Evolutionary conservation across 768 basidiomycete species (phyloP).

Genomic region (Hemileccinum rubropunctum): DNA sequence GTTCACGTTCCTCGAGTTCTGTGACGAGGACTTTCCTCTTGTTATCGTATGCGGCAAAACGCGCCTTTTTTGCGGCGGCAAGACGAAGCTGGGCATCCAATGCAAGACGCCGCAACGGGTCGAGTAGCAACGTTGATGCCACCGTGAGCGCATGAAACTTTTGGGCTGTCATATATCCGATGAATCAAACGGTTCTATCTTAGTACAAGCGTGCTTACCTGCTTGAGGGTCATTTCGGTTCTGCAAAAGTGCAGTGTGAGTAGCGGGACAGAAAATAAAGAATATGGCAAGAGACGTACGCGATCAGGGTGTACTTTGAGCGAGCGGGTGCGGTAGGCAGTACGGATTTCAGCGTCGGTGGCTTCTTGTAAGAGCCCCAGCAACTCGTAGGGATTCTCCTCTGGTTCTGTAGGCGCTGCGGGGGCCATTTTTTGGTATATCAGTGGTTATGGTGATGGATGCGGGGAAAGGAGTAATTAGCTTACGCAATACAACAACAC

Average conservation of each 20-base stretch:
- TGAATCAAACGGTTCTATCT: neutral
- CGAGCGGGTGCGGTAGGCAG: conserved; percentile 75
- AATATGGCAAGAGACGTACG: conserved; percentile 41
- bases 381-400: conserved; percentile 72
- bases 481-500: conserved; percentile 9
- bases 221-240: conserved; percentile 81
- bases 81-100: conserved; percentile 77
- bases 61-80: conserved; percentile 62
- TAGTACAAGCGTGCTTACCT: conserved; percentile 35
- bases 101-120: conserved; percentile 73
- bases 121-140: conserved; percentile 78
- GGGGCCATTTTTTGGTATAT: conserved; percentile 21
- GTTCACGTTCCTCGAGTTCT: conserved; percentile 77
- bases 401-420: conserved; percentile 42
- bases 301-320: conserved; percentile 87
- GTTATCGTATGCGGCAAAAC: conserved; percentile 66
- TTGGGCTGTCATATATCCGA: conserved; percentile 41
- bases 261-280: conserved; percentile 5
- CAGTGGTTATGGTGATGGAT: neutral
- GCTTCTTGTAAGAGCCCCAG: conserved; percentile 59
- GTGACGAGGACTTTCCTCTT: conserved; percentile 75
- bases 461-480: neutral
- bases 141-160: conserved; percentile 85
- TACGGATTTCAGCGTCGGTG: conserved; percentile 75
- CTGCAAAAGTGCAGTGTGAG: conserved; percentile 34